These are phyloP conservation scores for Eurotiales sp. DNA, from an alignment of 2,329 filamentous ascomycete species.

Conservation along the genomic window DNA sequence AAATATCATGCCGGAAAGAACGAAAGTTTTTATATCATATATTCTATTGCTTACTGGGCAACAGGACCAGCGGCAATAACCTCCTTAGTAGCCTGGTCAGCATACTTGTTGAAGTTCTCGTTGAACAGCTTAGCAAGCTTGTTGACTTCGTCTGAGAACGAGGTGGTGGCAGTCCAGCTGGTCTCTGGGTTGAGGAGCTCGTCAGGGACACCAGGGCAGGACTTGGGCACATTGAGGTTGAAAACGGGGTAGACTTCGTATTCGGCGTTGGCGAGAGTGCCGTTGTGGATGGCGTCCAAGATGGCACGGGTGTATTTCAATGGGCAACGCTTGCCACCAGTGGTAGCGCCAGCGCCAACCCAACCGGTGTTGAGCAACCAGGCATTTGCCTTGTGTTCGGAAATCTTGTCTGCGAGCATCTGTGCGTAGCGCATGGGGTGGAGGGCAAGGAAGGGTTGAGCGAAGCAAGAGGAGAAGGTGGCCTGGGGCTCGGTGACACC, in stretches of 20 bases:
- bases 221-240: constrained; percentile 93
- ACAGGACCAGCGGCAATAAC: constrained; percentile 58
- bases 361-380: constrained; percentile 99
- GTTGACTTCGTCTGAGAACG: constrained; percentile 82
- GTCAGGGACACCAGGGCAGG: constrained; percentile 80
- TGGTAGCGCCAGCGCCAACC: constrained; percentile 86
- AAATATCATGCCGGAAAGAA: constrained; percentile 3
- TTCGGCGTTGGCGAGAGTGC: constrained; percentile 86
- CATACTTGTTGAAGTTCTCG: constrained; percentile 98
- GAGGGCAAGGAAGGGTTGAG: constrained; percentile 95
- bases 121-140: constrained; percentile 88
- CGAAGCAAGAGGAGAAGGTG: constrained; percentile 99
- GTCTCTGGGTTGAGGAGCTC: constrained; percentile 94
- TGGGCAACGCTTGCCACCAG: constrained; percentile 93
- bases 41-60: constrained; percentile 14
- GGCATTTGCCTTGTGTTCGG: constrained; percentile 88
- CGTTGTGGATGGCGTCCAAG: constrained; percentile 95
- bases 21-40: background rate
- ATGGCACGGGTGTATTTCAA: constrained; percentile 99
- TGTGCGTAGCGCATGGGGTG: constrained; percentile 99
- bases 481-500: constrained; percentile 96
- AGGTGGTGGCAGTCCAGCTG: constrained; percentile 78
- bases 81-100: constrained; percentile 74
- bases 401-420: constrained; percentile 98
- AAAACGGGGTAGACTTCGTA: constrained; percentile 96